Evolutionary conservation across 768 basidiomycete genomes (phyloP), one percentile per base, ranked within the genome.

Genomic region (Lactarius indigo): DNA sequence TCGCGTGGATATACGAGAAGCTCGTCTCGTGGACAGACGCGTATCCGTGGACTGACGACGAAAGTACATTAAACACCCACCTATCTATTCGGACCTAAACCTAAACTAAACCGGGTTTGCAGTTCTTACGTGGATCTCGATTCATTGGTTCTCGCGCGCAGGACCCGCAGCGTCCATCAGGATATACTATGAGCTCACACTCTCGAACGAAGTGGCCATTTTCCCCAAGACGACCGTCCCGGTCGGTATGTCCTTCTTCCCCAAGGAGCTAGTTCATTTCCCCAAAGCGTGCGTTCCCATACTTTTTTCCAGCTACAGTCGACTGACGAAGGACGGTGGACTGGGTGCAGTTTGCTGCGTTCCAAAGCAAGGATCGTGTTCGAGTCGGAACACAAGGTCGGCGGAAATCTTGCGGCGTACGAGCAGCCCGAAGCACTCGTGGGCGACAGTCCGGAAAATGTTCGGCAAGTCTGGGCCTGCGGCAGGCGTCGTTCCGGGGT

Each of bases 391-490:
- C 86, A 87, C 59, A 75, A 76, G 1, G 72, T 72, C 10, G 86
- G 87, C 5, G 86, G 87, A 2, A 86, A 87, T 72, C 87, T 88
- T 70, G 82, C 85, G 12, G 80, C 86, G 0, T 72, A 81, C 66
- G 87, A 87, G 69, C 74, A 70, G 55, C 85, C 87, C 0, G 76
- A 80, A 5, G 73, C 74, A 3, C 76, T 88, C 20, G 85, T 77
- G 0, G 76, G 70, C 1, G 87, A 86, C 69, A n/a, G 57, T 88
- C 57, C 75, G 81, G 37, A 81, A 77, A 69, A 87, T 87, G 84
- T 87, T 86, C 73, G 81, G 81, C 42, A 81, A 77, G 62, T 81
- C 78, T 12, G 82, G 84, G 0, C 79, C 79, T 35, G 83, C 83
- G 5, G 82, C 78, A 68, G 79, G 78, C 2, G 80, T 84, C 18